Evolutionary conservation across 192 early-diverging fungal species (phyloP).

Genomic region (Endogone sp.): DNA sequence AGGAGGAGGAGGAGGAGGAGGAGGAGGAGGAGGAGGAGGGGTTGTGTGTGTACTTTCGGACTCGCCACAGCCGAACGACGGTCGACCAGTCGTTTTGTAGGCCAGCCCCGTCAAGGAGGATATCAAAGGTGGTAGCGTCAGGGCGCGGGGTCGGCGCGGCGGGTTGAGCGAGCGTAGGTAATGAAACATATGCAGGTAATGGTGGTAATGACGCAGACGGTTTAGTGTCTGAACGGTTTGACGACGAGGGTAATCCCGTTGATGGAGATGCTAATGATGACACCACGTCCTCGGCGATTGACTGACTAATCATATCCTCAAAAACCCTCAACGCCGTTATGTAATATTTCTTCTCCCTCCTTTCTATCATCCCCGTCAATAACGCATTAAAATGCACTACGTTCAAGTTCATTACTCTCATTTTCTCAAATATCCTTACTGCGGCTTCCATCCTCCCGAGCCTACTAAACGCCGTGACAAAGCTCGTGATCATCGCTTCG

Average conservation of each 20-base stretch:
- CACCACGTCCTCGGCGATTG: neutral
- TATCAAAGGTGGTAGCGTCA: neutral
- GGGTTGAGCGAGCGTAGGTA: no score
- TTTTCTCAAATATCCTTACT: neutral
- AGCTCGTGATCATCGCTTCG: neutral
- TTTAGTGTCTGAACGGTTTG: neutral
- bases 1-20: no score
- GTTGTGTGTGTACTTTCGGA: neutral
- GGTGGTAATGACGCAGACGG: neutral
- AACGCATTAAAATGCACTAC: neutral
- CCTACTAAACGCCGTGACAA: neutral
- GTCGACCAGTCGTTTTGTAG: neutral
- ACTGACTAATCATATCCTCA: neutral
- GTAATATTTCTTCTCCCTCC: neutral
- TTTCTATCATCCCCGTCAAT: neutral
- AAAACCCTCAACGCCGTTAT: neutral
- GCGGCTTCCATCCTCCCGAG: neutral
- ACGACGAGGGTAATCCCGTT: no score
- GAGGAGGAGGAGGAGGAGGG: no score
- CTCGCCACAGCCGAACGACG: neutral
- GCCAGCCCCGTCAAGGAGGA: neutral
- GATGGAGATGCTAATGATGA: neutral
- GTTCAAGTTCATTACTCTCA: neutral
- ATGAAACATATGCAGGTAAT: no score
- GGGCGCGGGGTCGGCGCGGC: no score